Evolutionary conservation across 2,329 filamentous ascomycete genomes (phyloP), one percentile per base, ranked within the genome.

Genomic region (Uncinocarpus reesii): DNA sequence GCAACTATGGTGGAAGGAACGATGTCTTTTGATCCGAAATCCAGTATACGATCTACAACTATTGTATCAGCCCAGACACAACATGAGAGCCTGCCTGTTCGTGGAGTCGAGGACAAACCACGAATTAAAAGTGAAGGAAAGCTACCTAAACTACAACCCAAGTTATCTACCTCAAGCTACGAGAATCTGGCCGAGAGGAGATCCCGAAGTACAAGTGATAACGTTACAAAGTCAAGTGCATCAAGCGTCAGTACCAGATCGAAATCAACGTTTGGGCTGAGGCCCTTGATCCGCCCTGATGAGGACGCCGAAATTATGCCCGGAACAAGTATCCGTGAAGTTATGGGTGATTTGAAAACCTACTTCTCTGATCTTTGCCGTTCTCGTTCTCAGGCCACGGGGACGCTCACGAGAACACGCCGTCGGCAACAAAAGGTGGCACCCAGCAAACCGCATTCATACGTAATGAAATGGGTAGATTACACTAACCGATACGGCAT

Each of bases 381-480:
- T n/a, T 61, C n/a, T 55, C 53, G 47, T 20, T 44, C 53, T 20
- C 28, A 37, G 15, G 23, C 34, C 8, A 31, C 50, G 23, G 40
- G 42, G 4, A 47, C 38, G 20, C 13, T 21, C 38, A 32, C 48
- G 20, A 50, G 40, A 34, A 26, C 40, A 28, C 61, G 63, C 23
- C 60, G 65, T 29, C 58, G 62, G 24, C 51, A 54, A 7, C 44
- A 52, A n/a, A 54, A 56, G 15, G 56, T 57, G 2, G 48, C 57
- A 6, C 55, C 59, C 34, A 58, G 59, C 23, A 54, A 60, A 26
- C 64, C 63, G 2, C 69, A 72, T 46, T 60, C 70, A 2, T 69
- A 72, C 49, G 71, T 74, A 3, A 69, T 73, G 42, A 74, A 74
- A 59, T 74, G 71, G 71, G 71, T 74, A 16, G 71, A 74, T 53